These are phyloP conservation scores for Tulasnella sp. DNA, from an alignment of 768 basidiomycete genomes.

Conservation along the genomic window DNA sequence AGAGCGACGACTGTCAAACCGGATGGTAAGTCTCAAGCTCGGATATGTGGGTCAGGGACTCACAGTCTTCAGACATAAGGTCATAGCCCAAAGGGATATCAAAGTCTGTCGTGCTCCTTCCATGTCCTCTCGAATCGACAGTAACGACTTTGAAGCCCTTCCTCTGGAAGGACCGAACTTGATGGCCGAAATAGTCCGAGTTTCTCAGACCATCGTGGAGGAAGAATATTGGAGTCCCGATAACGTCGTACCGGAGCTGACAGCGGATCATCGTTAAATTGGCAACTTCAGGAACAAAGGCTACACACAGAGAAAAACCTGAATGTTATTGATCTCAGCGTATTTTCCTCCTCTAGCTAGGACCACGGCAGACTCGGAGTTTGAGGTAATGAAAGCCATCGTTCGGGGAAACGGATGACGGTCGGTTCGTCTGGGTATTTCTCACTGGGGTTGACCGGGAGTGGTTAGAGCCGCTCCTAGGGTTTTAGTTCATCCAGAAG, in stretches of 20 bases:
- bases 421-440: conserved; percentile 5
- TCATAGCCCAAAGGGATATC: conserved; percentile 6
- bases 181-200: conserved; percentile 13
- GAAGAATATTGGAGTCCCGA: conserved; percentile 1
- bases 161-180: not conserved
- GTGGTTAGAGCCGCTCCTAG: not conserved
- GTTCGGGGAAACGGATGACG: not conserved
- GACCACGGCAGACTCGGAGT: not conserved
- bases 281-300: not conserved
- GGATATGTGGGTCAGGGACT: not conserved
- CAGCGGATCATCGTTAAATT: not conserved
- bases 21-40: not conserved
- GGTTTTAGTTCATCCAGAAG: not conserved
- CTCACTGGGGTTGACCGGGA: not conserved
- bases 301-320: not conserved
- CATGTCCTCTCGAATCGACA: conserved; percentile 18
- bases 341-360: not conserved
- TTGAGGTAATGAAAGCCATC: conserved; percentile 7
- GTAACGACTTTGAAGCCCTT: not conserved
- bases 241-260: conserved; percentile 18
- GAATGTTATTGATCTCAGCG: not conserved
- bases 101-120: conserved; percentile 6
- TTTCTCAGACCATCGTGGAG: conserved; percentile 6
- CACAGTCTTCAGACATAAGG: conserved; percentile 15
- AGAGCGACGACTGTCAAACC: not conserved